phyloP scores from a whole-genome alignment of 306 rosid genomes.

The Mucuna pruriens region DNA sequence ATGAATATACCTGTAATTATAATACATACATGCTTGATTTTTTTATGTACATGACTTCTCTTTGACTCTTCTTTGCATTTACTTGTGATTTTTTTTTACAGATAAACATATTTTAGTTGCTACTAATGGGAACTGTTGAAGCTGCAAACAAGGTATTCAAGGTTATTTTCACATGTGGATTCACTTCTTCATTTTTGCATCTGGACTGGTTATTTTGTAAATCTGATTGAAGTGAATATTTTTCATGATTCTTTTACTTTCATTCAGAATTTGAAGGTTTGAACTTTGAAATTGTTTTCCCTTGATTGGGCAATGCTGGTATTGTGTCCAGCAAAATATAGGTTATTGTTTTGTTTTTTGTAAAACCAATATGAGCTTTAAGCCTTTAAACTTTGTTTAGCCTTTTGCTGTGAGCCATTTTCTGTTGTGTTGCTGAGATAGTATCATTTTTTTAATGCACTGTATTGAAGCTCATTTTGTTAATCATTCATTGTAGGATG shows the following conservation, averaged over 20 bases:
- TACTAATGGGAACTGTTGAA: constrained; percentile 78
- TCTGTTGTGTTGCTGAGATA: not conserved
- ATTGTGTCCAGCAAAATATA: not conserved
- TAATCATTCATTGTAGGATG: constrained; percentile 55
- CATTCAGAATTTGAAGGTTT: constrained; percentile 19
- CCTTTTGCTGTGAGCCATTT: not conserved
- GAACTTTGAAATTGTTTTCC: constrained; percentile 9
- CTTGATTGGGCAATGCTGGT: not conserved
- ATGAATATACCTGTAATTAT: not conserved
- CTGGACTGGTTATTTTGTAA: constrained; percentile 2
- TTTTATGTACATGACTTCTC: not conserved
- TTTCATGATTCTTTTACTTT: not conserved
- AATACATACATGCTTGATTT: not conserved
- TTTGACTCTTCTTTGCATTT: constrained; percentile 11
- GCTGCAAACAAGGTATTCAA: constrained; percentile 64
- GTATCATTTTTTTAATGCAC: not conserved
- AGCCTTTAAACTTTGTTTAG: not conserved
- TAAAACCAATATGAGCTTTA: not conserved
- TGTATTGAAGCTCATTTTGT: not conserved
- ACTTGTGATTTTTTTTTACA: constrained; percentile 18
- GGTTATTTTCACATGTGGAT: constrained; percentile 1
- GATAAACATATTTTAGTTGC: constrained; percentile 41
- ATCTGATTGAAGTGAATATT: constrained; percentile 1
- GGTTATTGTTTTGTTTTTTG: not conserved
- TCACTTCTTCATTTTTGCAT: constrained; percentile 24